Base-by-base conservation (phyloP, 345 rosid genomes). In the Geranium brycei region DNA sequence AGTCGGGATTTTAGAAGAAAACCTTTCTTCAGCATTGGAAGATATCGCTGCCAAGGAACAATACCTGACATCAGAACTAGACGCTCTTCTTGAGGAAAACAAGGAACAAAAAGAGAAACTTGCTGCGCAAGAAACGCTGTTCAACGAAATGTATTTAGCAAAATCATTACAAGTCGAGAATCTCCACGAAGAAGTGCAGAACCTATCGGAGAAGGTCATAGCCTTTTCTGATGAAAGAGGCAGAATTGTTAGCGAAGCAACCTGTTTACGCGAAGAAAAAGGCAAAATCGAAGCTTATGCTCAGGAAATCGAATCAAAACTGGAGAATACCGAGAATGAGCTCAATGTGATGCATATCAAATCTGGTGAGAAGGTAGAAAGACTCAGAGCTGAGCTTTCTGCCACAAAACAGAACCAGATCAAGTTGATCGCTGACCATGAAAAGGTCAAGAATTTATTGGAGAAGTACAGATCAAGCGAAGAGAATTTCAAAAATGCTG, bases 401-500 rank as follows among this genome's bases (percentile, higher is more conserved):
- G 55, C 75, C 38, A 75, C 72, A 30, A 75, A 68, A 56, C 62
- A 69, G 70, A 74, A 69, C 65, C 78, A 61, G 19, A 79, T 81
- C 59, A 64, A 11, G 30, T 64, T 74, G 68, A 62, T 62, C 70
- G 67, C 71, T 18, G 73, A 78, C 17, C 74, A 72, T 61, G 78
- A 59, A 65, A 79, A 66, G 63, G 51, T 74, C 60, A 58, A 57
- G 57, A 75, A 71, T 66, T 18, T 64, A 71, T 69, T 79, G 74
- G 78, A 72, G 65, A 71, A 64, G 62, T 66, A 62, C 72, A 77
- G 62, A 66, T 79, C 70, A 7, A 66, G 62, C 28, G 87, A 85
- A 77, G 87, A 75, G 62, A 76, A 78, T 47, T 69, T 79, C 13
- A 75, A 66, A 73, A 72, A 75, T 58, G 67, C 51, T 19, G 58